These are phyloP conservation scores for Gossypium sturtianum DNA, from an alignment of 345 rosid genomes.

Conservation along the genomic window DNA sequence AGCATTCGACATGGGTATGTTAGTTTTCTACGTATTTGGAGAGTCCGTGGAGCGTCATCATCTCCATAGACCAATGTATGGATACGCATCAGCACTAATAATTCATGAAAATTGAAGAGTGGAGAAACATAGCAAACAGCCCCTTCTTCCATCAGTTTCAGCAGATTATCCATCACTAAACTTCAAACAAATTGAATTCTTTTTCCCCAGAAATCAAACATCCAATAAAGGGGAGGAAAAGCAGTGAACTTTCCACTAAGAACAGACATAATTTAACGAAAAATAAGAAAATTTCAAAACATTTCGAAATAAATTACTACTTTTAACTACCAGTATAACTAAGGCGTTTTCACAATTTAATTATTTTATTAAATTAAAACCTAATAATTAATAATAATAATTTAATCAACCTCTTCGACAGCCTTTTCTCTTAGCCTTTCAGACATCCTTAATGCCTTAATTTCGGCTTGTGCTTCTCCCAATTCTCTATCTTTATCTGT, in stretches of 20 bases:
- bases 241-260: background rate
- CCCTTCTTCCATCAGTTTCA: background rate
- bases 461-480: conserved; percentile 84
- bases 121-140: too few relatives aligned
- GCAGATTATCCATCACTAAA: background rate
- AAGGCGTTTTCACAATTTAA: background rate
- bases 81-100: too few relatives aligned
- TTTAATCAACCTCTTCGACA: conserved; percentile 73
- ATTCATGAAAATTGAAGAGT: too few relatives aligned
- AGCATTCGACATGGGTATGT: background rate
- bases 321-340: background rate
- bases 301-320: background rate
- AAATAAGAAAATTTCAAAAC: background rate
- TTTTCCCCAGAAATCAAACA: background rate
- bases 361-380: background rate
- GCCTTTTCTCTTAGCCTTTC: conserved; percentile 92
- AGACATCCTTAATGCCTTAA: conserved; percentile 77
- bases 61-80: too few relatives aligned
- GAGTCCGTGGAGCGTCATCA: background rate
- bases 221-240: background rate
- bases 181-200: background rate
- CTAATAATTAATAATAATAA: background rate
- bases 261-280: conserved; percentile 1
- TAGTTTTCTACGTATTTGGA: background rate
- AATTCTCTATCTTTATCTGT: conserved; percentile 89